Conservation (phyloP, 163 green algal species). For the Volvox carteri region DNA sequence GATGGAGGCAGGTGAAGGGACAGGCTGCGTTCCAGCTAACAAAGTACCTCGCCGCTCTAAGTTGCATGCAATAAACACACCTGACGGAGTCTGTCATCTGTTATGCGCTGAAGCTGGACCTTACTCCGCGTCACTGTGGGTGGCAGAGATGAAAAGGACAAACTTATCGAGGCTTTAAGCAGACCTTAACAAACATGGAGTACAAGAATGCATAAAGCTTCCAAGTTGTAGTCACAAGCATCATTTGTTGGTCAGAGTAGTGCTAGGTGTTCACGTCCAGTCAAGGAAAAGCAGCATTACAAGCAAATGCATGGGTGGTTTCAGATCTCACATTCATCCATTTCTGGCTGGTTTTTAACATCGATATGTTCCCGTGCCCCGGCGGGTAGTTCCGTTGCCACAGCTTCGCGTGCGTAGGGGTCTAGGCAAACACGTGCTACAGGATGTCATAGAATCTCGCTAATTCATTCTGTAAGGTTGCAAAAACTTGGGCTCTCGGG, state of each 20-base stretch:
- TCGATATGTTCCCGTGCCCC: constrained; percentile 13
- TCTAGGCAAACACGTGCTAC: background rate
- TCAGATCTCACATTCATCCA: constrained; percentile 26
- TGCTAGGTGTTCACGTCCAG: constrained; percentile 3
- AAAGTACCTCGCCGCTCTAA: background rate
- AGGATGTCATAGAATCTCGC: background rate
- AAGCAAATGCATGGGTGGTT: background rate
- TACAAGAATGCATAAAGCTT: background rate
- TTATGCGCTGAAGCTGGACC: constrained; percentile 45
- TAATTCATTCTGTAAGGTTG: no score
- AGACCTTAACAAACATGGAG: background rate
- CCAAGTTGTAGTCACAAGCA: background rate
- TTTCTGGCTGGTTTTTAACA: background rate
- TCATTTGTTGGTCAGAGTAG: background rate
- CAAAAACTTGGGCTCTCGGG: no score
- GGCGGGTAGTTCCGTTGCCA: constrained; percentile 1
- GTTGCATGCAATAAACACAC: constrained; percentile 3
- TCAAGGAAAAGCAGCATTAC: background rate
- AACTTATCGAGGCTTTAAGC: background rate
- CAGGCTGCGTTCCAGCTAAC: background rate
- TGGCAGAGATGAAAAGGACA: background rate
- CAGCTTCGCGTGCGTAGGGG: background rate
- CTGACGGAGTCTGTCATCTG: constrained; percentile 72
- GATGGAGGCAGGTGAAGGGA: background rate
- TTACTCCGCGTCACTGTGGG: constrained; percentile 44